These are phyloP conservation scores for Collybia sp. DNA, from an alignment of 768 basidiomycete genomes.

Conservation along the genomic window DNA sequence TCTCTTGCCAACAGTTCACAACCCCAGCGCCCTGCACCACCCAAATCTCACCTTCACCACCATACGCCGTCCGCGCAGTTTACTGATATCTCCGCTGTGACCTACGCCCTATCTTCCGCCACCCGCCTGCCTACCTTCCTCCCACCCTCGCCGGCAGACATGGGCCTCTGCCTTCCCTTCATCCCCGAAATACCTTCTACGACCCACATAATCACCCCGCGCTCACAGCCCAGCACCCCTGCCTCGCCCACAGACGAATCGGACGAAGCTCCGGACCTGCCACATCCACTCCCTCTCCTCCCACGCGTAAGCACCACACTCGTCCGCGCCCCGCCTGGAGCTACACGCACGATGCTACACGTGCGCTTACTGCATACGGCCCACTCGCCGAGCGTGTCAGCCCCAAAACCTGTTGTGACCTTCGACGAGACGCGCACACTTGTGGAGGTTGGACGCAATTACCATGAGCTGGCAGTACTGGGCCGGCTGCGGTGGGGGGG, in stretches of 20 bases:
- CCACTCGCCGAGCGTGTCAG: conserved; percentile 28
- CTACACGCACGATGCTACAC: conserved; percentile 50
- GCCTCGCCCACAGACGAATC: conserved; percentile 12
- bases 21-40: conserved; percentile 10
- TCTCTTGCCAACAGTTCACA: conserved; percentile 33
- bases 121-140: conserved; percentile 35
- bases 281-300: conserved; percentile 37
- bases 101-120: conserved; percentile 45
- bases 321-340: conserved; percentile 44
- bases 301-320: conserved; percentile 58
- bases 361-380: conserved; percentile 55
- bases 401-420: conserved; percentile 10
- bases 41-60: conserved; percentile 11
- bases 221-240: conserved; percentile 3
- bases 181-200: conserved; percentile 25
- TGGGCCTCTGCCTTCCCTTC: conserved; percentile 28
- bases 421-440: conserved; percentile 24
- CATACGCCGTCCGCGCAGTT: conserved; percentile 14
- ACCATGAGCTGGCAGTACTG: conserved; percentile 65
- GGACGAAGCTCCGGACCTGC: conserved; percentile 6
- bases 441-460: conserved; percentile 62
- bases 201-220: conserved; percentile 10
- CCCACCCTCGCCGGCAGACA: conserved; percentile 25
- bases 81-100: conserved; percentile 43
- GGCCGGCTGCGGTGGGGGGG: conserved; percentile 44